Evolutionary conservation across 202 grass and related monocot genomes (phyloP).

Genomic region (Zizania palustris): DNA sequence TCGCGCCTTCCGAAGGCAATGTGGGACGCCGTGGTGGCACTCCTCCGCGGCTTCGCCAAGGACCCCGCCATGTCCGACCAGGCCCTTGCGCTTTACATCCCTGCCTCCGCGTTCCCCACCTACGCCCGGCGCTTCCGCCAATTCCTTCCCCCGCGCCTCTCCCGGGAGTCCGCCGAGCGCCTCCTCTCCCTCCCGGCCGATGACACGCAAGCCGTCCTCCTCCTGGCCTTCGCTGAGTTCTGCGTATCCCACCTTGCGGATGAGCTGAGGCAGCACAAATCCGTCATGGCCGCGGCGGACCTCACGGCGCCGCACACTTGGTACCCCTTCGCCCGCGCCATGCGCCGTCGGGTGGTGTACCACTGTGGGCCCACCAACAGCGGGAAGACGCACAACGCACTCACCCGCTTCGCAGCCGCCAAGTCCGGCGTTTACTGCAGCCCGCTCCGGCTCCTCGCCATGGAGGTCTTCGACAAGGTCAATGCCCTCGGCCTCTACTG

Average conservation of each 20-base stretch:
- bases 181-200: constrained; percentile 48
- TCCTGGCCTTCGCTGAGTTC: constrained; percentile 73
- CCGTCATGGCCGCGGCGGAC: constrained; percentile 63
- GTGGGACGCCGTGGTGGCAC: constrained; percentile 49
- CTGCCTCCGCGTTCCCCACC: constrained; percentile 59
- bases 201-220: constrained; percentile 64
- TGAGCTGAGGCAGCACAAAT: constrained; percentile 52
- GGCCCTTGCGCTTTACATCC: constrained; percentile 79
- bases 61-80: constrained; percentile 75
- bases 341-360: constrained; percentile 83
- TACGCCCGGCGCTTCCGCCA: constrained; percentile 53
- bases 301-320: constrained; percentile 80
- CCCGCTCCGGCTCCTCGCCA: constrained; percentile 92
- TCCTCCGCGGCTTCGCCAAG: constrained; percentile 71
- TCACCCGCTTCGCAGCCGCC: constrained; percentile 68
- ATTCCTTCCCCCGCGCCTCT: constrained; percentile 66
- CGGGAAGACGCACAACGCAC: constrained; percentile 91
- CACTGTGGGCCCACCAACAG: constrained; percentile 98
- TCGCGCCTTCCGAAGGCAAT: constrained; percentile 52
- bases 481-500: constrained; percentile 90
- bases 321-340: constrained; percentile 94
- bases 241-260: constrained; percentile 55
- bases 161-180: constrained; percentile 29
- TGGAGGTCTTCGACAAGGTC: constrained; percentile 96
- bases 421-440: constrained; percentile 80